phyloP scores from a whole-genome alignment of 352 stramenopile species.

The Phytophthora gonapodyides region DNA sequence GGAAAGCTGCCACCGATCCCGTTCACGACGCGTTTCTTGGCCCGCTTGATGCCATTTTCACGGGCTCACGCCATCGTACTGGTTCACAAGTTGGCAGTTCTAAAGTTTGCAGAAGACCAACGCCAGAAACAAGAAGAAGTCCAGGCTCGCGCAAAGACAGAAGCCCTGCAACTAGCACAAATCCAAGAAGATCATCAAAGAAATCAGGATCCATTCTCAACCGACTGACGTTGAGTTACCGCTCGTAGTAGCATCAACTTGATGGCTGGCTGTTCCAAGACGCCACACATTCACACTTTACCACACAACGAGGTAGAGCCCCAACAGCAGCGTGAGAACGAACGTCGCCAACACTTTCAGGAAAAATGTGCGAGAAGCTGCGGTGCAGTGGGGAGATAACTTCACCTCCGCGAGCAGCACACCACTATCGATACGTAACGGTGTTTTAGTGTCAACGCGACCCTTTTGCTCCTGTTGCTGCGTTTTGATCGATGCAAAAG shows the following conservation, averaged over 20 bases:
- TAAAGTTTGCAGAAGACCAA: slow-evolving; percentile 42
- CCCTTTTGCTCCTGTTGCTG: slow-evolving; percentile 32
- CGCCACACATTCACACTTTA: slow-evolving; percentile 20
- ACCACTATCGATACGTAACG: slow-evolving; percentile 43
- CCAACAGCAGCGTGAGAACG: slow-evolving; percentile 59
- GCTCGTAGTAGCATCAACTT: background rate
- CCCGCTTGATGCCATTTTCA: slow-evolving; percentile 51
- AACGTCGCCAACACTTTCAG: slow-evolving; percentile 72
- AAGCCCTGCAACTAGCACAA: slow-evolving; percentile 2
- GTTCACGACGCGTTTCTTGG: slow-evolving; percentile 34
- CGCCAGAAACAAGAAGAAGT: slow-evolving; percentile 32
- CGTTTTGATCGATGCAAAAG: slow-evolving; percentile 34
- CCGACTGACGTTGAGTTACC: background rate
- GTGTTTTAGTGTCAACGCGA: slow-evolving; percentile 13
- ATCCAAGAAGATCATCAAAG: slow-evolving; percentile 20
- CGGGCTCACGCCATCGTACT: slow-evolving; percentile 16
- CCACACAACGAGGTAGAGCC: slow-evolving; percentile 51
- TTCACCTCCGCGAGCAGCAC: slow-evolving; percentile 57
- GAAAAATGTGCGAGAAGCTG: slow-evolving; percentile 65
- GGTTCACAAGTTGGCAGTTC: slow-evolving; percentile 26
- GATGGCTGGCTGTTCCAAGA: background rate
- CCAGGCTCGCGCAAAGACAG: slow-evolving; percentile 22
- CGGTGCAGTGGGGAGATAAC: slow-evolving; percentile 46
- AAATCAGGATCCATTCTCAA: background rate
- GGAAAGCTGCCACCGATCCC: slow-evolving; percentile 54